A percentile compares a stretch with the other conserved stretches of the same genome.
Evolutionary conservation across 176 grass and related monocot genomes (phyloP).

Genomic region (Alopecurus myosuroides): DNA sequence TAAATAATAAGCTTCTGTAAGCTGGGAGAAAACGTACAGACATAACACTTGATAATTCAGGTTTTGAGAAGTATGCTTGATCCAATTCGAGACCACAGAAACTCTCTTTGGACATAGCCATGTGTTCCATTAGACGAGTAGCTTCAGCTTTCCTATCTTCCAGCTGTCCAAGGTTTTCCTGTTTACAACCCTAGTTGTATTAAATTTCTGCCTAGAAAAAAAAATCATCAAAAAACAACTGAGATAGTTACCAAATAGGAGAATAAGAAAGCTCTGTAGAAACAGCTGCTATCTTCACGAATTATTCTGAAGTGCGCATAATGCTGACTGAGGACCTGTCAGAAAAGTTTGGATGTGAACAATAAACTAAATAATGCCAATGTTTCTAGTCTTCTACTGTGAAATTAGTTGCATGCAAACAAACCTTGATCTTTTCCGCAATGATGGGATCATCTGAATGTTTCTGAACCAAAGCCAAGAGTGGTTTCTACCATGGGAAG

Average conservation of each 20-base stretch:
- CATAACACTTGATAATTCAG: background rate
- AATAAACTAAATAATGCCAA: background rate
- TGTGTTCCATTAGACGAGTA: background rate
- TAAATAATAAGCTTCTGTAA: background rate
- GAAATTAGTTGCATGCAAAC: background rate
- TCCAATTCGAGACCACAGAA: background rate
- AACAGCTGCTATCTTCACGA: slow-evolving; percentile 9
- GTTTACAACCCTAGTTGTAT: background rate
- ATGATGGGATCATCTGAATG: background rate
- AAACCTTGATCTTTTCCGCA: slow-evolving; percentile 22
- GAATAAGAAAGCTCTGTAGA: slow-evolving; percentile 27
- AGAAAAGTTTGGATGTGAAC: background rate
- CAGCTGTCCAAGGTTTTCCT: slow-evolving; percentile 14
- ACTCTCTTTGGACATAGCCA: background rate
- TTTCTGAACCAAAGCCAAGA: background rate
- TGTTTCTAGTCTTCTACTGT: background rate
- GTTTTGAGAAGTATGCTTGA: background rate
- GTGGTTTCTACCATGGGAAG: background rate
- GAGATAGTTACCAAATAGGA: slow-evolving; percentile 20
- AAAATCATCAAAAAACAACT: background rate
- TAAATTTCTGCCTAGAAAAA: background rate
- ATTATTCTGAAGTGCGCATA: slow-evolving; percentile 13
- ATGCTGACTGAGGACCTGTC: slow-evolving; percentile 3
- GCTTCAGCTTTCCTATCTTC: slow-evolving; percentile 16
- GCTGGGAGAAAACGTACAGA: background rate